Percentiles rank a stretch among this genome's conserved stretches.
Conservation (phyloP, 495 filamentous ascomycete genomes). For the Halenospora varia region DNA sequence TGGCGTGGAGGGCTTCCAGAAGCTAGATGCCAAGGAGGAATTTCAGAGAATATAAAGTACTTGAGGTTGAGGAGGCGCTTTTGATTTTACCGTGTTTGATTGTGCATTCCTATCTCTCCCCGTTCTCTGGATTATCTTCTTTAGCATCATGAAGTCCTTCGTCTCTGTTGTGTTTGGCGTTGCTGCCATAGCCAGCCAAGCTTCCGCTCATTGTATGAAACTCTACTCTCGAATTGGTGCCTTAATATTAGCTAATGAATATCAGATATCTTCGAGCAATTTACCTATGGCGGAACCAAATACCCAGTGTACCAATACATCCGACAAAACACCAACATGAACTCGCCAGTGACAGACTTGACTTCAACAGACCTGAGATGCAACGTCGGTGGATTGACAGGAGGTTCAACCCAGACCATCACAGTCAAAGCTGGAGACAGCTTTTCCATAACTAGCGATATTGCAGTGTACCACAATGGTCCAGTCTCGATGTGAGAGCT, state of each 20-base stretch:
- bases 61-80: neutral
- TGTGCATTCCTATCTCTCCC: no score
- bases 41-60: neutral
- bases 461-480: slow-evolving; percentile 37
- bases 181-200: neutral
- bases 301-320: slow-evolving; percentile 48
- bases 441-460: slow-evolving; percentile 40
- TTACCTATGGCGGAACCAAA: slow-evolving; percentile 39
- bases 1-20: neutral
- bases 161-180: neutral
- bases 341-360: slow-evolving; percentile 52
- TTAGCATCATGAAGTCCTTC: slow-evolving; percentile 6
- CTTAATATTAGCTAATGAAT: neutral
- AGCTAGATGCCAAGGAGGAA: neutral
- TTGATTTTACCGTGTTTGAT: no score
- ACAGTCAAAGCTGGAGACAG: slow-evolving; percentile 44
- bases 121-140: neutral
- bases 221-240: neutral
- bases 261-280: slow-evolving; percentile 39
- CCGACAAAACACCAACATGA: slow-evolving; percentile 52
- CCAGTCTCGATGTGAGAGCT: slow-evolving; percentile 31
- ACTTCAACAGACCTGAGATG: neutral
- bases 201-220: slow-evolving; percentile 12
- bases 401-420: slow-evolving; percentile 25
- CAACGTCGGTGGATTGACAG: slow-evolving; percentile 2